A percentile compares a stretch with the other conserved stretches of the same genome.
Conservation (phyloP, 176 grass and related monocot species). For the Poa annua region DNA sequence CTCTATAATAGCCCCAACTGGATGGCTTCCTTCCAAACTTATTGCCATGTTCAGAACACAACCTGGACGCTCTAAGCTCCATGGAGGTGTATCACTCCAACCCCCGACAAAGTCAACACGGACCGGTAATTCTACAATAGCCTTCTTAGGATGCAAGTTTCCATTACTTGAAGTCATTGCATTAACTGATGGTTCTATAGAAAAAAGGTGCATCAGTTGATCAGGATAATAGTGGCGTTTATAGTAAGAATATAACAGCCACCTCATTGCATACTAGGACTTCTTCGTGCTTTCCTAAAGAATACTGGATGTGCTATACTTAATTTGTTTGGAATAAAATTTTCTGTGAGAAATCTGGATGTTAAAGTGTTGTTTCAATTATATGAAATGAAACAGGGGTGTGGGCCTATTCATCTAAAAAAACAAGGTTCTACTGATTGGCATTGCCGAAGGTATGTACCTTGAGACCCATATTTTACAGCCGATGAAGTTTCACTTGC, state of each 20-base stretch:
- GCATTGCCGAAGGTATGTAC: conserved; percentile 43
- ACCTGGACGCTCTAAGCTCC: conserved; percentile 90
- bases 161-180: conserved; percentile 43
- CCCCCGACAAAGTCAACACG: conserved; percentile 94
- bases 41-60: conserved; percentile 99
- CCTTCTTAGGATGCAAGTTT: conserved; percentile 55
- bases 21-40: conserved; percentile 72
- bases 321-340: conserved; percentile 16
- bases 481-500: conserved; percentile 78
- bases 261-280: no score
- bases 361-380: neutral
- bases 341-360: conserved; percentile 3
- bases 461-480: conserved; percentile 78
- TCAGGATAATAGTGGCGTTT: no score
- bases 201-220: conserved; percentile 12
- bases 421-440: conserved; percentile 4
- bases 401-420: neutral
- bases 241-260: no score
- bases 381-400: neutral
- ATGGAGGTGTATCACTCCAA: conserved; percentile 98
- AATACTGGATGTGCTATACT: conserved; percentile 18
- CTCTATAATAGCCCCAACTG: conserved; percentile 61
- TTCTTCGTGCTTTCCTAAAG: neutral
- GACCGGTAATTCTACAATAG: conserved; percentile 70
- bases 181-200: conserved; percentile 35